phyloP scores from a whole-genome alignment of 768 basidiomycete genomes.

The Naganishia kalamii region DNA sequence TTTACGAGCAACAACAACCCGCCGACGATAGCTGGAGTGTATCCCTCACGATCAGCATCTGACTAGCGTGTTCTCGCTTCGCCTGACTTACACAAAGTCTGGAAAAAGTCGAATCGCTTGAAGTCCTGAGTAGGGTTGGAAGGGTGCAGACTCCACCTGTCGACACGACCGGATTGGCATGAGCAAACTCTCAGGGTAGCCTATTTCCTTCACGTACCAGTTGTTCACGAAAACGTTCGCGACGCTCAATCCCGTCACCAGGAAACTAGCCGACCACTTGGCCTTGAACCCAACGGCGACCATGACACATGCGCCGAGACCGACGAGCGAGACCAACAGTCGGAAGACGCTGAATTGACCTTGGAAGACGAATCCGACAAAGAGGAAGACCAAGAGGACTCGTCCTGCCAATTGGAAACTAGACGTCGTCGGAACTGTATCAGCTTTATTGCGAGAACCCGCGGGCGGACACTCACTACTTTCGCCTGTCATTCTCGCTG shows the following conservation, averaged over 20 bases:
- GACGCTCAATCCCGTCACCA: conserved; percentile 79
- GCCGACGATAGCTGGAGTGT: conserved; percentile 72
- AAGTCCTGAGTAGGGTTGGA: conserved; percentile 95
- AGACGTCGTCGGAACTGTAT: background rate
- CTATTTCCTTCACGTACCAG: conserved; percentile 51
- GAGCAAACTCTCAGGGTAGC: background rate
- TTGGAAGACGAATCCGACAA: conserved; percentile 93
- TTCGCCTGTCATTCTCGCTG: conserved; percentile 91
- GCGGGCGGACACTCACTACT: conserved; percentile 65
- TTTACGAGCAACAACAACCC: conserved; percentile 95
- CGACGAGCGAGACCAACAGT: conserved; percentile 78
- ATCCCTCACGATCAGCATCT: background rate
- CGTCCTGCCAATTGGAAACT: conserved; percentile 97
- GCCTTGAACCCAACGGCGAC: conserved; percentile 99
- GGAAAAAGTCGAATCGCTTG: conserved; percentile 97
- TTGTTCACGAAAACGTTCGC: conserved; percentile 99
- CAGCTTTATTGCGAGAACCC: background rate
- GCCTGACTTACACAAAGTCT: conserved; percentile 61
- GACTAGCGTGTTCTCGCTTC: background rate
- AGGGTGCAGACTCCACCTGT: conserved; percentile 72
- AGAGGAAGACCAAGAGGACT: conserved; percentile 95
- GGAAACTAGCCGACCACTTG: conserved; percentile 94
- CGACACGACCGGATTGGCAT: background rate
- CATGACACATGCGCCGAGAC: conserved; percentile 86
- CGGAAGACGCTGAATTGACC: conserved; percentile 83